Conservation (phyloP, 129 eudicot genomes). For the Glebionis coronaria region DNA sequence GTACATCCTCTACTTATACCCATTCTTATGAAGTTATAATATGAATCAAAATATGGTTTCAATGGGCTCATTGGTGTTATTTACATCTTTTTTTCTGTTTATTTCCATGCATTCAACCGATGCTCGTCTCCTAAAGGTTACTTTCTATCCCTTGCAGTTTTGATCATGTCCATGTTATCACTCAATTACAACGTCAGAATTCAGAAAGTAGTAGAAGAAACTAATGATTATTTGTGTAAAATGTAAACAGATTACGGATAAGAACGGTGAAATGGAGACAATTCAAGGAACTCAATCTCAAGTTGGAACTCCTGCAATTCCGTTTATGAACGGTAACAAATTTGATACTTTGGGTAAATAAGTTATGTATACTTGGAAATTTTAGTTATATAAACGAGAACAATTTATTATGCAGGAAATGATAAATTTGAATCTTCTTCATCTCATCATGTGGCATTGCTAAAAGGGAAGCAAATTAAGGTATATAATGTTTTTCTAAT, state of each 20-base stretch:
- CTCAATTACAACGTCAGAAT: background rate
- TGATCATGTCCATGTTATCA: background rate
- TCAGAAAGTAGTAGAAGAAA: background rate
- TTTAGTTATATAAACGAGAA: no score
- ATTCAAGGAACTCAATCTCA: background rate
- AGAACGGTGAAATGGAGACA: background rate
- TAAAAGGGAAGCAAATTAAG: constrained; percentile 11
- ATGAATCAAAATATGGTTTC: background rate
- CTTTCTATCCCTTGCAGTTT: constrained; percentile 5
- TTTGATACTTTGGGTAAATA: no score
- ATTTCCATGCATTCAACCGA: constrained; percentile 37
- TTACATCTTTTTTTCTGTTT: constrained; percentile 11
- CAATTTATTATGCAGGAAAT: no score
- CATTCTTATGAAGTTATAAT: background rate
- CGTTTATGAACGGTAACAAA: background rate
- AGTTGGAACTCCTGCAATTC: background rate
- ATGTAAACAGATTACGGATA: constrained; percentile 20
- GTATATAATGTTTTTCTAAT: background rate
- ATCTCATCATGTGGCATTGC: constrained; percentile 20
- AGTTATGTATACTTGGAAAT: no score
- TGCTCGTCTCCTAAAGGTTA: constrained; percentile 39
- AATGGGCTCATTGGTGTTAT: constrained; percentile 10
- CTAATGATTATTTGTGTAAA: background rate
- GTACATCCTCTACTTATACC: no score
- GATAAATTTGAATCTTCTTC: constrained; percentile 17